Base-by-base conservation (phyloP, 1,284 basidiomycete genomes). In the Taiwanofungus camphoratus region DNA sequence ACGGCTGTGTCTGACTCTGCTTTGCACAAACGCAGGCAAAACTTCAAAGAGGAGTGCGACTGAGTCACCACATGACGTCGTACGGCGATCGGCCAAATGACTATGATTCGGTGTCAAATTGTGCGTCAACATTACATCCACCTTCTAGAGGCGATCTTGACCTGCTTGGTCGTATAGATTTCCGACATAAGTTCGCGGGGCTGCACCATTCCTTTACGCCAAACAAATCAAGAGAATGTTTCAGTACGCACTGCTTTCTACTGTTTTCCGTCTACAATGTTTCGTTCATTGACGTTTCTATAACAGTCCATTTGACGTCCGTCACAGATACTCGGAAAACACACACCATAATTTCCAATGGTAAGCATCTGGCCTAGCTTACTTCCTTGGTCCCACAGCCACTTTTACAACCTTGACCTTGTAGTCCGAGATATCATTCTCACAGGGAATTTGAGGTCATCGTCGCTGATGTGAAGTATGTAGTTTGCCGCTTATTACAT, bases 11-110 rank as follows among this genome's bases (percentile, higher is more conserved):
- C 32, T 41, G 36, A 49, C 42, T 21, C 33, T 30, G 20, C 22
- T 19, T 22, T 12, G 9, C 18, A 19, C n/a, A 18, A 5, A 11
- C 39, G 16, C 35, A 62, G 57, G 64, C 76, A 42, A 90, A 90
- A 60, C 68, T 90, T n/a, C 76, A 82, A 31, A 74, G 79, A 23
- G 87, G 87, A 15, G 82, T 88, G 36, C 72, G 74, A 53, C 64
- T 90, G 19, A 79, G 66, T 50, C 74, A 80, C 39, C 71, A 87
- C 54, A 75, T 90, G 68, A 58, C 71, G 4, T 75, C 73, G 4
- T 88, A 87, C 52, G 77, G 79, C 5, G 76, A 85, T 54, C 66
- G 78, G 50, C 73, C 79, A 18, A 90, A 90, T 56, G 82, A 88
- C 59, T 87, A 79, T 51, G 77, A 82, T 20, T 73, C 73, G 12